Base-by-base conservation (phyloP, 2,329 filamentous ascomycete genomes). In the Hypoxylon sp. region DNA sequence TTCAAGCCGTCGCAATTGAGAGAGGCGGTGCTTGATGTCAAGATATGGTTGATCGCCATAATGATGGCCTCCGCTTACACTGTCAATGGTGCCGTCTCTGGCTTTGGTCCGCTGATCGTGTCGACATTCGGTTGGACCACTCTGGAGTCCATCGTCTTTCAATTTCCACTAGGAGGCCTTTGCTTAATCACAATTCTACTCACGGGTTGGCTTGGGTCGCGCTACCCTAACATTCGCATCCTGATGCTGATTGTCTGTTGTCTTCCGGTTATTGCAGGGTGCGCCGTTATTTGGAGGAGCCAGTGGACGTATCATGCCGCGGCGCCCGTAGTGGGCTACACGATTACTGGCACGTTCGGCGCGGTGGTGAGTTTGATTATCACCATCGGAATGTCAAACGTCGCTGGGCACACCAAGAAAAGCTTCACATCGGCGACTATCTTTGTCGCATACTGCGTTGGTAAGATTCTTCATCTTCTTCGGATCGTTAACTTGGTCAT, bases 321-420 rank as follows among this genome's bases (percentile, higher is more conserved):
- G 0, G 85, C 87, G 0, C 91, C 91, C 0, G 89, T 94, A 0
- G 85, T 88, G 0, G 91, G 91, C 0, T 94, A 93, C 76, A 88
- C 89, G 0, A 85, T 94, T 36, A 91, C 90, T 1, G 91, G 91
- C 0, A 91, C 90, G 70, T 93, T 93, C 69, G 91, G 90, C 0
- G 89, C 87, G 0, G 90, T 92, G 0, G 91, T 92, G 0, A 90
- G 87, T 46, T 80, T 87, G 45, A 81, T 82, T 57, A 84, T 87
- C 68, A 83, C 83, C 0, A 68, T 86, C 5, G 83, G 83, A 34
- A 85, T 85, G 83, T 86, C 87, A 10, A 94, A 94, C 70, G 90
- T 93, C 0, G 91, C 91, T 0, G 91, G 92, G 0, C 86, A 91
- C 23, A 93, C 91, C 0, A 94, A 94, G 81, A 93, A 93, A 82